phyloP scores from a whole-genome alignment of 441 rosid genomes.

The Pelargonium citronellum region DNA sequence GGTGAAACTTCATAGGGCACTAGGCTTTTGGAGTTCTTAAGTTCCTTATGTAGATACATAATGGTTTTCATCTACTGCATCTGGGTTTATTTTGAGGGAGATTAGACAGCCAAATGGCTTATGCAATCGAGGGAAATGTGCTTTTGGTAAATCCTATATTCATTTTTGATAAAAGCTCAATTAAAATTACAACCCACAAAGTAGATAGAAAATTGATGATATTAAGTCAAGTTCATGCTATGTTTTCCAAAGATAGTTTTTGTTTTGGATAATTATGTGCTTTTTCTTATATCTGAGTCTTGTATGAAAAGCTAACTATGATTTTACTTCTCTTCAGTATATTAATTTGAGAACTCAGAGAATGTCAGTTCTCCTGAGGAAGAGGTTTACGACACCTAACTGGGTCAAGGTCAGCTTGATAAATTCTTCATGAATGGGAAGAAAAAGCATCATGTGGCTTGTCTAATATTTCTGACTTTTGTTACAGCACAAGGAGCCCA shows the following conservation, averaged over 20 bases:
- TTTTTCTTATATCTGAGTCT: constrained; percentile 12
- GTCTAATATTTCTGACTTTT: constrained; percentile 23
- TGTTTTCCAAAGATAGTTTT: neutral
- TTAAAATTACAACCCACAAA: neutral
- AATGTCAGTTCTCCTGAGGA: constrained; percentile 75
- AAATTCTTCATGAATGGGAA: constrained; percentile 8
- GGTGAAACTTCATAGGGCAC: constrained; percentile 6
- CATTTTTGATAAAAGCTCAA: neutral
- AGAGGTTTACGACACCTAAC: constrained; percentile 90
- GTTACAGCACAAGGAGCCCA: constrained; percentile 93
- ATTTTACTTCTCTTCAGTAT: constrained; percentile 44
- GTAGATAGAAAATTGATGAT: neutral
- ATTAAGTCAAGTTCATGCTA: neutral
- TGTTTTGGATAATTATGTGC: neutral
- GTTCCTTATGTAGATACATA: neutral
- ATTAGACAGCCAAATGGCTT: too few species aligned
- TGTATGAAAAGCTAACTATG: constrained; percentile 21
- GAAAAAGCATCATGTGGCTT: neutral
- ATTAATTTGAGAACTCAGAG: constrained; percentile 72
- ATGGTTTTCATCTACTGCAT: neutral
- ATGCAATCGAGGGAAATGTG: neutral
- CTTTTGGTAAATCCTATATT: neutral
- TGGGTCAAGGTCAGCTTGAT: constrained; percentile 81
- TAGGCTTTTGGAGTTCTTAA: neutral
- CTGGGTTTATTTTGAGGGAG: neutral